Evolutionary conservation across 1,284 basidiomycete genomes (phyloP).

Genomic region (Ganoderma leucocontextum): DNA sequence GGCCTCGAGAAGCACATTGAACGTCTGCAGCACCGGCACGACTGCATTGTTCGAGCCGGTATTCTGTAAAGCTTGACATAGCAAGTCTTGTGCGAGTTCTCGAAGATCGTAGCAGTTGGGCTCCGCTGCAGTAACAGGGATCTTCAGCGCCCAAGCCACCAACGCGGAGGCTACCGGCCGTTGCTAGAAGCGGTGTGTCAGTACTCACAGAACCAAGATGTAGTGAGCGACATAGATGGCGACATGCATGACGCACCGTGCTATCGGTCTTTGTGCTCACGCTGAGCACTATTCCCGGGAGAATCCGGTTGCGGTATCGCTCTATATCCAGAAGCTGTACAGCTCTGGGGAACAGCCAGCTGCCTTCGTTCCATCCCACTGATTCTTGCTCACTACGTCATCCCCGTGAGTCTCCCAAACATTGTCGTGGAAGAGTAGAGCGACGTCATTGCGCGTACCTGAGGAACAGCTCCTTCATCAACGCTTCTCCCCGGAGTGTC

Average conservation of each 20-base stretch:
- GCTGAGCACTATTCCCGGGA: conserved; percentile 81
- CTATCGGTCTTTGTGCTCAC: conserved; percentile 84
- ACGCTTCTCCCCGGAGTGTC: conserved; percentile 54
- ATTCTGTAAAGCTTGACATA: conserved; percentile 60
- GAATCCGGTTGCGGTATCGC: conserved; percentile 67
- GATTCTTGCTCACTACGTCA: conserved; percentile 44
- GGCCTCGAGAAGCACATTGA: conserved; percentile 75
- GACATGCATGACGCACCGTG: conserved; percentile 61
- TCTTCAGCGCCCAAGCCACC: conserved; percentile 59
- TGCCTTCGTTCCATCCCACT: conserved; percentile 71
- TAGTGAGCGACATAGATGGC: not conserved
- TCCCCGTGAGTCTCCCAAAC: conserved; percentile 9
- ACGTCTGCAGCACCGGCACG: conserved; percentile 80
- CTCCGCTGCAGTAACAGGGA: conserved; percentile 51
- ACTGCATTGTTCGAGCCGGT: conserved; percentile 73
- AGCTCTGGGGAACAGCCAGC: conserved; percentile 75
- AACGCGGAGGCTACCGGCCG: conserved; percentile 71
- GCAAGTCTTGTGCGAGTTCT: conserved; percentile 62
- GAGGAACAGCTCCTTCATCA: conserved; percentile 63
- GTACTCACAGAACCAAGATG: conserved; percentile 18
- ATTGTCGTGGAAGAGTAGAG: not conserved
- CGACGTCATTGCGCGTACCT: conserved; percentile 48
- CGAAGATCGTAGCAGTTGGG: conserved; percentile 52
- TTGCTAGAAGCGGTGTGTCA: conserved; percentile 57
- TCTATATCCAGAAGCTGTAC: conserved; percentile 72